A percentile compares a stretch with the other conserved stretches of the same genome.
Evolutionary conservation across 805 yeast species (phyloP).

Genomic region (Saitoella complicata): DNA sequence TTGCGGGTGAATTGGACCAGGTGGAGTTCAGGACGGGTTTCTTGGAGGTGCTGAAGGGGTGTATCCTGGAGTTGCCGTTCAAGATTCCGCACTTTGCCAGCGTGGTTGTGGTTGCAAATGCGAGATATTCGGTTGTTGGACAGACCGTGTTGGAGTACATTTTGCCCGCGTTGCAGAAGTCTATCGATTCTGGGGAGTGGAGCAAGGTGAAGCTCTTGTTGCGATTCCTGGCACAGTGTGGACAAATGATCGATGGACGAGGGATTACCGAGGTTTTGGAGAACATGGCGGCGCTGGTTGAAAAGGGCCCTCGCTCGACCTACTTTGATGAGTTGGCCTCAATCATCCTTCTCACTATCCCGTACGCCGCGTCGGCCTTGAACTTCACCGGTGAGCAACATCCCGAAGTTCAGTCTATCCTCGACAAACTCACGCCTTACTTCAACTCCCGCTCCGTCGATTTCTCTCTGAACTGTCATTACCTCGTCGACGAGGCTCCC

Average conservation of each 20-base stretch:
- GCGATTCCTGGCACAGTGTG: conserved; percentile 51
- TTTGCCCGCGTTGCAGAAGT: conserved; percentile 44
- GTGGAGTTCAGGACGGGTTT: background rate
- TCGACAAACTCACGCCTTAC: conserved; percentile 4
- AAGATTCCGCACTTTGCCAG: conserved; percentile 60
- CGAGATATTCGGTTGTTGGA: conserved; percentile 49
- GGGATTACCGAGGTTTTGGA: conserved; percentile 21
- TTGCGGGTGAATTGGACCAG: background rate
- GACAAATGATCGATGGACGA: conserved; percentile 39
- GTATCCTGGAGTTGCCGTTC: conserved; percentile 68
- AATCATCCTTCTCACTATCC: conserved; percentile 4
- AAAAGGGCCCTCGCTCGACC: background rate
- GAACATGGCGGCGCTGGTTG: background rate
- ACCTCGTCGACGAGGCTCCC: conserved; percentile 11
- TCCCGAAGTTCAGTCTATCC: background rate
- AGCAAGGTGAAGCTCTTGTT: conserved; percentile 52
- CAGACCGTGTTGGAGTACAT: conserved; percentile 51
- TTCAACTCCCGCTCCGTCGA: conserved; percentile 2
- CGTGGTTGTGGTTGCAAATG: conserved; percentile 48
- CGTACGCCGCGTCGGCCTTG: conserved; percentile 6
- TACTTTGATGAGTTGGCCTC: conserved; percentile 5
- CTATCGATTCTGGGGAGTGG: conserved; percentile 36
- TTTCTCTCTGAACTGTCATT: conserved; percentile 6
- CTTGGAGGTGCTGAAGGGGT: background rate
- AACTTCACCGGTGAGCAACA: conserved; percentile 4